Base-by-base conservation (phyloP, 2,329 filamentous ascomycete genomes). In the Aspergillus chevalieri region DNA sequence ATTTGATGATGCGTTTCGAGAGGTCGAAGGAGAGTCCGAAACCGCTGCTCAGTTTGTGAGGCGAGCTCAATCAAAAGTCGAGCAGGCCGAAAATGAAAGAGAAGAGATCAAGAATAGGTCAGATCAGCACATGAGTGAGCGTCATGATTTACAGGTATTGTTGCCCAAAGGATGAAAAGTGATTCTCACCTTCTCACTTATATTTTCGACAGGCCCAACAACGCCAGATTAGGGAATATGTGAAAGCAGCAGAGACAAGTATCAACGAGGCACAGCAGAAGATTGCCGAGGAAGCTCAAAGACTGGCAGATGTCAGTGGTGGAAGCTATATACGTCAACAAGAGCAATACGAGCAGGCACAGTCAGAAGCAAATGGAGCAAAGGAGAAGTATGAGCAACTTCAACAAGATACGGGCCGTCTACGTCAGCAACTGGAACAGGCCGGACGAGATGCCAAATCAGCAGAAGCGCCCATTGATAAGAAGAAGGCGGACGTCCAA, bases 251-350 rank as follows among this genome's bases (percentile, higher is more conserved):
- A 33, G 72, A 78, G 24, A 57, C 59, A 12, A 63, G 67, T 12
- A 74, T 79, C 19, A 51, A 62, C 17, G 67, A 71, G 2, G 66
- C 70, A 8, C 61, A 75, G 47, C 53, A 63, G 24, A 71, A 78
- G 12, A 79, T 84, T 26, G 53, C 52, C 9, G 60, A 69, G n/a
- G 76, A 78, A 58, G 68, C 69, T 45, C 62, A 65, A 47, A 82
- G 84, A 3, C 76, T 95, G 6, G 77, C 81, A 41, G 79, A 83
- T 42, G 78, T 82, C 2, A 85, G 86, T 57, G 88, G 89, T 34
- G 86, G 86, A 22, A 81, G 80, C 21, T 82, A 87, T 60, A 74
- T 80, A 7, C 74, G 78, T 54, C 88, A 83, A 60, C 68, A 81
- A 33, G 71, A 73, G 15, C 77, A 85, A 59, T 74, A 86, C 3